Conservation (phyloP, 495 filamentous ascomycete genomes). For the Penicillium verhagenii region DNA sequence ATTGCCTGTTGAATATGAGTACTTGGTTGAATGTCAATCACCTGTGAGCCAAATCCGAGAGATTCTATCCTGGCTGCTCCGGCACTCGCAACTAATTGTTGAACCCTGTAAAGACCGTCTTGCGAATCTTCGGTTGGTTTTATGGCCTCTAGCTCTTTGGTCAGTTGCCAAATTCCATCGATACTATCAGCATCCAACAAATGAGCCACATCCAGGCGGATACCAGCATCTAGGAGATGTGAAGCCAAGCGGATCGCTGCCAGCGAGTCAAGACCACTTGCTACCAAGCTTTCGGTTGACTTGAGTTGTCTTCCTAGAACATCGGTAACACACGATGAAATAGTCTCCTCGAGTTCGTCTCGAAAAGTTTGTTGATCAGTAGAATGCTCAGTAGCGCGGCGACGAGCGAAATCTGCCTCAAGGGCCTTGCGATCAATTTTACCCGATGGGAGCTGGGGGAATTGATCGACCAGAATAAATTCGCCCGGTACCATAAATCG, state of each 20-base stretch:
- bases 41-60: constrained; percentile 24
- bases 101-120: constrained; percentile 15
- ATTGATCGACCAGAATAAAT: constrained; percentile 54
- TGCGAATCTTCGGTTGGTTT: constrained; percentile 12
- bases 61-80: constrained; percentile 20
- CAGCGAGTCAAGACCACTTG: constrained; percentile 70
- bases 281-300: constrained; percentile 45
- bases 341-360: constrained; percentile 40
- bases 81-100: constrained; percentile 24
- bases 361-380: constrained; percentile 27
- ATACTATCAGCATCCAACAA: constrained; percentile 56
- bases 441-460: constrained; percentile 74
- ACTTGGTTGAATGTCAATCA: constrained; percentile 58
- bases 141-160: constrained; percentile 16
- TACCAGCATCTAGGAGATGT: constrained; percentile 50
- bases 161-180: constrained; percentile 26
- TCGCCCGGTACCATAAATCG: constrained; percentile 75
- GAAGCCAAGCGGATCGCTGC: constrained; percentile 66
- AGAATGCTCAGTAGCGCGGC: constrained; percentile 19
- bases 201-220: constrained; percentile 50
- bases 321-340: constrained; percentile 45
- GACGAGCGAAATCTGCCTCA: constrained; percentile 51
- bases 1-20: constrained; percentile 75
- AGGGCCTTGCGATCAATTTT: constrained; percentile 71
- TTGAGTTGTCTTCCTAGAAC: constrained; percentile 44